Evolutionary conservation across 2,329 filamentous ascomycete species (phyloP), one percentile per base, ranked within the genome.

Genomic region (Albifimbria verrucaria): DNA sequence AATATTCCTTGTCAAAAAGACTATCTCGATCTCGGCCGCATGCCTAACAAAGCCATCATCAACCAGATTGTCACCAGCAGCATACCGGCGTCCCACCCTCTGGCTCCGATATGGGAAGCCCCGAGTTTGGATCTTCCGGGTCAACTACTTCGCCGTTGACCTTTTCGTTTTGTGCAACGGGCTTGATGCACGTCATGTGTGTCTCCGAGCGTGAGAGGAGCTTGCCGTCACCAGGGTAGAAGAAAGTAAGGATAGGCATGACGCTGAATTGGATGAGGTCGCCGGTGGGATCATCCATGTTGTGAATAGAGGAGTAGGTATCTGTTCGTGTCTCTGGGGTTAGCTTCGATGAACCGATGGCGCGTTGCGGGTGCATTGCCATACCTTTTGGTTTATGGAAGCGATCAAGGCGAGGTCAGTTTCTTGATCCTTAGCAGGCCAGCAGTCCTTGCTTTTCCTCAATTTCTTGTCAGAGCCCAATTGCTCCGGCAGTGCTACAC

Each of bases 111-210:
- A 12, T n/a, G 32, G 4, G 18, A 12, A n/a, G 12, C 32, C 12
- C 32, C 32, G 32, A 39, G 32, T 39, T n/a, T 12, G n/a, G n/a
- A n/a, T n/a, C n/a, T n/a, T n/a, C n/a, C n/a, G n/a, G n/a, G n/a
- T n/a, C n/a, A n/a, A n/a, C n/a, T n/a, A n/a, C n/a, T n/a, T n/a
- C n/a, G 32, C 32, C 12, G 32, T 12, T n/a, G 12, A 12, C 32
- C 12, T 12, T 12, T 39, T n/a, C 32, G 4, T 12, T 32, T 32
- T 15, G 26, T 12, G 15, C 42, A 5, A 44, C 42, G 42, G 42
- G 42, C 42, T 44, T 44, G 42, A 44, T 44, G 42, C 42, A 44
- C 42, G 42, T 44, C 42, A 44, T 44, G 42, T 44, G 42, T 15
- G 42, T 20, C 42, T 44, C 42, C 5, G 42, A 15, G 17, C 15